Conservation (phyloP, 1,284 basidiomycete genomes). For the Microbotryomycetes sp. region DNA sequence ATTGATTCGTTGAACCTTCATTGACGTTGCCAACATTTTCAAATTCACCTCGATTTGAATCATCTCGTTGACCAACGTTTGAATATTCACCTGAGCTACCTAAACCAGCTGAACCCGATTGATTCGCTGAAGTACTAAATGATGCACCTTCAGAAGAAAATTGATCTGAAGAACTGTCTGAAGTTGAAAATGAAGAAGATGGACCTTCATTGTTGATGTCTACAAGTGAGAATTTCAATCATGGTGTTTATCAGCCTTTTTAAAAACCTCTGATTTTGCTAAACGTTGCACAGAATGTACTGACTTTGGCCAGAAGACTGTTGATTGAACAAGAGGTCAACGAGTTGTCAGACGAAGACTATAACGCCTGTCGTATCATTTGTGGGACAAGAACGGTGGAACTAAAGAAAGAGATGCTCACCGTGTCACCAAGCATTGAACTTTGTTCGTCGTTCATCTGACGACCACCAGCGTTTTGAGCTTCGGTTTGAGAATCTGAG, state of each 20-base stretch:
- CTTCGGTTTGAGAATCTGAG: background rate
- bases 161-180: background rate
- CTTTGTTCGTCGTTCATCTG: conserved; percentile 20
- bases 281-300: background rate
- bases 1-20: too few relatives aligned
- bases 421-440: conserved; percentile 26
- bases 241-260: too few relatives aligned
- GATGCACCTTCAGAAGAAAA: background rate
- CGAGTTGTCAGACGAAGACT: too few relatives aligned
- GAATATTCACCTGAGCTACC: background rate
- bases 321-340: background rate
- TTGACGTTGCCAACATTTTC: background rate
- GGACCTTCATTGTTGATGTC: conserved; percentile 4
- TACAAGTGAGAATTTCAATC: too few relatives aligned
- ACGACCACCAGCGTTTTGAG: conserved; percentile 15
- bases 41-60: background rate
- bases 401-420: conserved; percentile 6
- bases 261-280: too few relatives aligned
- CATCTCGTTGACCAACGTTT: background rate
- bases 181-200: background rate
- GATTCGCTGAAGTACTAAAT: background rate
- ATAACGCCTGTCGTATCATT: background rate
- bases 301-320: background rate
- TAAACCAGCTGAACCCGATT: background rate
- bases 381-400: too few relatives aligned